Evolutionary conservation across 2,329 filamentous ascomycete genomes (phyloP).

Genomic region (Aspergillus intermedius): DNA sequence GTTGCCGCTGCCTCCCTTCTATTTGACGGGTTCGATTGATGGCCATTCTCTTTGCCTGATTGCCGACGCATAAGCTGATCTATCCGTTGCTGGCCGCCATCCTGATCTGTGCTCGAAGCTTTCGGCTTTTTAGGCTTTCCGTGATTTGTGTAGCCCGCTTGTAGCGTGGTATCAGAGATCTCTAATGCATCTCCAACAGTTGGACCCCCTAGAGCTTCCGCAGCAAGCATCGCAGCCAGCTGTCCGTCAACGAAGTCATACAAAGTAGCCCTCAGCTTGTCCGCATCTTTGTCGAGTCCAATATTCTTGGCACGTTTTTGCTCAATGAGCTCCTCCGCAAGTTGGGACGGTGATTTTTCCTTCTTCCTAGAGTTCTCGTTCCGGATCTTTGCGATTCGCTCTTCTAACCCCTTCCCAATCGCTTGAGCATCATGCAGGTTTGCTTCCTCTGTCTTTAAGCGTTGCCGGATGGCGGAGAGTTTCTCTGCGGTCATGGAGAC

Average conservation of each 20-base stretch:
- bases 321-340: slow-evolving; percentile 56
- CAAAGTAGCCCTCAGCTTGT: slow-evolving; percentile 56
- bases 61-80: slow-evolving; percentile 44
- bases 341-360: slow-evolving; percentile 54
- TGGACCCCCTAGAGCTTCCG: slow-evolving; percentile 76
- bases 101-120: slow-evolving; percentile 22
- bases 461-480: slow-evolving; percentile 32
- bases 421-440: slow-evolving; percentile 43
- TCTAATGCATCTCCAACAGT: slow-evolving; percentile 70
- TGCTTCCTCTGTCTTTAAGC: slow-evolving; percentile 40
- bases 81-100: slow-evolving; percentile 41
- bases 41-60: slow-evolving; percentile 16
- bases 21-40: slow-evolving; percentile 23
- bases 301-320: slow-evolving; percentile 55
- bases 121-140: slow-evolving; percentile 41
- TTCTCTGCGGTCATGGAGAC: slow-evolving; percentile 42
- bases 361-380: slow-evolving; percentile 52
- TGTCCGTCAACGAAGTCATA: slow-evolving; percentile 64
- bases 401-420: slow-evolving; percentile 44
- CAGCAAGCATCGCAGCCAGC: slow-evolving; percentile 69
- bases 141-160: slow-evolving; percentile 48
- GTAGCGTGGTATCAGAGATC: slow-evolving; percentile 50
- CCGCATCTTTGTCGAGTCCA: slow-evolving; percentile 56
- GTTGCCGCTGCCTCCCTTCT: slow-evolving; percentile 44
- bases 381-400: slow-evolving; percentile 55